These are phyloP conservation scores for Camillea tinctor DNA, from an alignment of 2,329 filamentous ascomycete species.

Conservation along the genomic window DNA sequence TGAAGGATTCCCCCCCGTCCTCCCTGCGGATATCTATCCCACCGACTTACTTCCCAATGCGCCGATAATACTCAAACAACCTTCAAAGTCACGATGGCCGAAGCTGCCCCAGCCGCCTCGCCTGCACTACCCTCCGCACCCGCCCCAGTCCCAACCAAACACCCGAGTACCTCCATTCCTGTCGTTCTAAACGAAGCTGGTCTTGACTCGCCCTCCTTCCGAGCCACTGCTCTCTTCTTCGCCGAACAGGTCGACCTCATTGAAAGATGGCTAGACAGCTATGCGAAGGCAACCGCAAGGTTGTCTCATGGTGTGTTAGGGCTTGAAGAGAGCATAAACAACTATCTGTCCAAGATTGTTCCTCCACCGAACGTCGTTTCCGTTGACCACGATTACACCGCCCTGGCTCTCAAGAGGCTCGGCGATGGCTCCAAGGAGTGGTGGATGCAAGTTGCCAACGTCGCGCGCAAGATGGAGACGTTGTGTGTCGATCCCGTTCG, in stretches of 20 bases:
- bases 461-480: slow-evolving; percentile 74
- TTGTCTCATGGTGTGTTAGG: slow-evolving; percentile 62
- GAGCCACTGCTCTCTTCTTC: slow-evolving; percentile 82
- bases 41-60: background rate
- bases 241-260: slow-evolving; percentile 87
- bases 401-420: slow-evolving; percentile 80
- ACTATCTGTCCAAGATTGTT: slow-evolving; percentile 72
- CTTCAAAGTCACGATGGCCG: slow-evolving; percentile 23
- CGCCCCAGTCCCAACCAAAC: slow-evolving; percentile 18
- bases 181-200: slow-evolving; percentile 92
- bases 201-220: slow-evolving; percentile 94
- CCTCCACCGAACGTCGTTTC: slow-evolving; percentile 74
- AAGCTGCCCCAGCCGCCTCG: slow-evolving; percentile 19
- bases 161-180: slow-evolving; percentile 53
- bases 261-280: slow-evolving; percentile 82
- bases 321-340: slow-evolving; percentile 77
- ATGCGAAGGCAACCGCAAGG: slow-evolving; percentile 53
- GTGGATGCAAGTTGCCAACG: slow-evolving; percentile 73
- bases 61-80: background rate
- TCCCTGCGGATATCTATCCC: background rate
- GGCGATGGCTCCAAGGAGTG: slow-evolving; percentile 85
- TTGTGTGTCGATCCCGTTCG: slow-evolving; percentile 80
- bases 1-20: no score
- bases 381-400: slow-evolving; percentile 92
- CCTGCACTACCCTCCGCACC: slow-evolving; percentile 15